Conservation (phyloP, 2,329 filamentous ascomycete genomes). For the Rhynchosporium secalis region DNA sequence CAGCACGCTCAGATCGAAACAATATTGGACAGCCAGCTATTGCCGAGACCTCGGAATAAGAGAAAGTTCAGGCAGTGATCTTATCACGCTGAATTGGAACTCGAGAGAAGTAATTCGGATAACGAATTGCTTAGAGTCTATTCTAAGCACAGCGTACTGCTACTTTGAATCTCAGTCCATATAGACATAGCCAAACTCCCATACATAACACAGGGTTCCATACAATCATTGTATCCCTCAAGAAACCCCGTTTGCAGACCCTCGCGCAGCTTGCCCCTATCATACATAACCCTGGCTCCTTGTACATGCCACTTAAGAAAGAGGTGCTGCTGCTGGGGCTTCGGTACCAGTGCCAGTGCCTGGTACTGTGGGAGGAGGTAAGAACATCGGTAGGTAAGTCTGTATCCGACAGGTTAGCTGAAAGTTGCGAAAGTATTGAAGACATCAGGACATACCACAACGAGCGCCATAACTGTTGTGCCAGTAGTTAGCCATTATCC, state of each 20-base stretch:
- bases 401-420: conserved; percentile 25
- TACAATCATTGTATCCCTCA: neutral
- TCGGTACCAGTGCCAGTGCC: conserved; percentile 46
- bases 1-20: neutral
- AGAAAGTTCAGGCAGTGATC: neutral
- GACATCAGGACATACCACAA: conserved; percentile 44
- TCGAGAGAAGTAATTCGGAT: neutral
- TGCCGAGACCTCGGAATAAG: neutral
- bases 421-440: neutral
- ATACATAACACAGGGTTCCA: neutral
- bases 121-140: neutral
- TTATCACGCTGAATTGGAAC: neutral
- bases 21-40: too few species aligned
- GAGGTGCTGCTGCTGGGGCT: conserved; percentile 49
- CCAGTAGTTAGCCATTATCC: conserved; percentile 2
- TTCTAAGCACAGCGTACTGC: neutral
- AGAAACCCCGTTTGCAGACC: neutral
- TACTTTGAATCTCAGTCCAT: neutral
- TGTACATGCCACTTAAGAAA: conserved; percentile 23
- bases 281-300: neutral
- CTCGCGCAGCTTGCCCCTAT: neutral
- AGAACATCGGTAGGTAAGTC: conserved; percentile 66
- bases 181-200: neutral
- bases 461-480: conserved; percentile 38
- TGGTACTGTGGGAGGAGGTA: conserved; percentile 52